phyloP scores from a whole-genome alignment of 257 asterid genomes.

The Solanum habrochaites region DNA sequence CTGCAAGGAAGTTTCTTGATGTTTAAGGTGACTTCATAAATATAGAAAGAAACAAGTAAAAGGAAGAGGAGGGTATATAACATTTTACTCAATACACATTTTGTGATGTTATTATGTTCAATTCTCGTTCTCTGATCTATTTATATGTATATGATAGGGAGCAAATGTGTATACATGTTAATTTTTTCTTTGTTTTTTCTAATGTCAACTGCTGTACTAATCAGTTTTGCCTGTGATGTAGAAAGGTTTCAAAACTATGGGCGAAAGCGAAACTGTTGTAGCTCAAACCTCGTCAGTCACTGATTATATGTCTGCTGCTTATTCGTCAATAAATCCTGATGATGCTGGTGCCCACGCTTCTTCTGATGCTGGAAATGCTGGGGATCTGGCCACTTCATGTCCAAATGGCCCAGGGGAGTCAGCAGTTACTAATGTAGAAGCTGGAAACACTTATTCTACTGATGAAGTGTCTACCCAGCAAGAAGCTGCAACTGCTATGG shows the following conservation, averaged over 20 bases:
- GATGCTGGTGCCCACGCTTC: slow-evolving; percentile 3
- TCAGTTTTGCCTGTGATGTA: not conserved
- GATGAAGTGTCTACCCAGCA: slow-evolving; percentile 27
- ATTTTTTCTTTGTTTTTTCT: not conserved
- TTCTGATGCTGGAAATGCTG: slow-evolving; percentile 1
- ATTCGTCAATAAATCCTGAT: not conserved
- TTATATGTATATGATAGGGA: not conserved
- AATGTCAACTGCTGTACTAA: not conserved
- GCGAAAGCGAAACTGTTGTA: slow-evolving; percentile 18
- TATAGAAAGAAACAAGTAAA: not conserved
- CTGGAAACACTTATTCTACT: slow-evolving; percentile 3
- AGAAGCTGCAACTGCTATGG: slow-evolving; percentile 10
- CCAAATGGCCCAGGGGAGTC: not conserved
- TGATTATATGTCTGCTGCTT: not conserved
- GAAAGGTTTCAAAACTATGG: slow-evolving; percentile 1
- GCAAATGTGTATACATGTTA: not conserved
- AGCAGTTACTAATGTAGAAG: slow-evolving; percentile 8
- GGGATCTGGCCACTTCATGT: slow-evolving; percentile 1
- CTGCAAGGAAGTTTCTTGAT: not conserved
- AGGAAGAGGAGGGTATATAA: not conserved
- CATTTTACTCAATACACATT: not conserved
- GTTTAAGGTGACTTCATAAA: not conserved
- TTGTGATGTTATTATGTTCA: not conserved
- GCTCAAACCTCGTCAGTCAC: slow-evolving; percentile 3
- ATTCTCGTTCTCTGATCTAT: not conserved